Conservation (phyloP, 2,329 filamentous ascomycete genomes). For the Venturia carpophila region DNA sequence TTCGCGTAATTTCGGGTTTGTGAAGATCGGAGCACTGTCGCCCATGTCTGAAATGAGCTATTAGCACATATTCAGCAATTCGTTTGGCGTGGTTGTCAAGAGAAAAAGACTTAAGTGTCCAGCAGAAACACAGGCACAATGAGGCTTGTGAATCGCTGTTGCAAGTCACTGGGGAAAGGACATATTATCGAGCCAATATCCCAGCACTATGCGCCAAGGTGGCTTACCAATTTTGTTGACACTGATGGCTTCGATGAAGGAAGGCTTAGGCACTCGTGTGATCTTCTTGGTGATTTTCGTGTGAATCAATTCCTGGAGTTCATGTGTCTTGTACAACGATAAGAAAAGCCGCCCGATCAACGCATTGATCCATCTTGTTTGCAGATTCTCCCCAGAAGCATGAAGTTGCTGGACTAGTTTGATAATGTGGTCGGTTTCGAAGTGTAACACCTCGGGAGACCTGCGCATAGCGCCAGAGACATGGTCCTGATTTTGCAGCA, state of each 20-base stretch:
- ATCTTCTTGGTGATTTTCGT: conserved; percentile 95
- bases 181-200: background rate
- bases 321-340: conserved; percentile 73
- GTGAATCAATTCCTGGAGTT: conserved; percentile 70
- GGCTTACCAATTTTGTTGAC: conserved; percentile 57
- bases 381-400: conserved; percentile 81
- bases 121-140: background rate
- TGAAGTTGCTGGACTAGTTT: conserved; percentile 83
- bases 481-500: conserved; percentile 55
- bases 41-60: conserved; percentile 53
- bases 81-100: background rate
- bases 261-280: conserved; percentile 81
- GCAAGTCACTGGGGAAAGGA: background rate
- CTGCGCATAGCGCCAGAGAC: conserved; percentile 28
- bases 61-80: background rate
- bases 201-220: background rate
- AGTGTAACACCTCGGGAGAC: conserved; percentile 65
- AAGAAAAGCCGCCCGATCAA: conserved; percentile 83
- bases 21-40: conserved; percentile 78
- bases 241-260: conserved; percentile 78
- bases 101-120: background rate
- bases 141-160: background rate
- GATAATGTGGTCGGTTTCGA: conserved; percentile 80
- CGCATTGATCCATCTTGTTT: conserved; percentile 91
- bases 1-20: conserved; percentile 79